Evolutionary conservation across 208 protist species (phyloP).

Genomic region (Acanthamoeba castellanii): DNA sequence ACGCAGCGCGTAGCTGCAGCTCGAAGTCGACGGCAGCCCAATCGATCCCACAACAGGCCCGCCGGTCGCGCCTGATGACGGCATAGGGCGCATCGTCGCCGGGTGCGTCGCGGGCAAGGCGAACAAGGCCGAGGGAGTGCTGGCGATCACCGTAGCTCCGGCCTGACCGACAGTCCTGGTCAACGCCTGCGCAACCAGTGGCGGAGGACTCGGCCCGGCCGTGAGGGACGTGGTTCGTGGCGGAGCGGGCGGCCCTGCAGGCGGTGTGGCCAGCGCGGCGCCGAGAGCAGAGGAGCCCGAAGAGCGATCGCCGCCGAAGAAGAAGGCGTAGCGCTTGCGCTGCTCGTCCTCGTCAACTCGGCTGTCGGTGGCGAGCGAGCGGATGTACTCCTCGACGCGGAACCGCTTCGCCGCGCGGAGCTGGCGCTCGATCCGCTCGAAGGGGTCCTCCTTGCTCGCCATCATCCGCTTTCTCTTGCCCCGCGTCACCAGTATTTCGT

Average conservation of each 20-base stretch:
- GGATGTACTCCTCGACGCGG: constrained; percentile 54
- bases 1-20: background rate
- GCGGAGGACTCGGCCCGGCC: too few relatives aligned
- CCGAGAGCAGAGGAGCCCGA: background rate
- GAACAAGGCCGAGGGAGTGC: background rate
- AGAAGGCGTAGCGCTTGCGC: constrained; percentile 12
- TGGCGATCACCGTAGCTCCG: background rate
- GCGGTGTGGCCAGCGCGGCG: background rate
- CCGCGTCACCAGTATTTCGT: constrained; percentile 22
- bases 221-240: too few relatives aligned
- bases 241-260: too few relatives aligned
- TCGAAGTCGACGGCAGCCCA: too few relatives aligned
- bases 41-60: background rate
- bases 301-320: background rate
- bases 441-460: constrained; percentile 39
- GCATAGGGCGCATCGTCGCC: background rate
- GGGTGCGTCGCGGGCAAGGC: background rate
- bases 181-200: too few relatives aligned
- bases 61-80: background rate
- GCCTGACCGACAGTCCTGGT: too few relatives aligned
- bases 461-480: constrained; percentile 51
- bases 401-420: constrained; percentile 48
- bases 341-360: constrained; percentile 4
- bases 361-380: background rate
- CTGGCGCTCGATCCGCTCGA: constrained; percentile 30